Base-by-base conservation (phyloP, 129 eudicot genomes). In the Flaveria sonorensis region DNA sequence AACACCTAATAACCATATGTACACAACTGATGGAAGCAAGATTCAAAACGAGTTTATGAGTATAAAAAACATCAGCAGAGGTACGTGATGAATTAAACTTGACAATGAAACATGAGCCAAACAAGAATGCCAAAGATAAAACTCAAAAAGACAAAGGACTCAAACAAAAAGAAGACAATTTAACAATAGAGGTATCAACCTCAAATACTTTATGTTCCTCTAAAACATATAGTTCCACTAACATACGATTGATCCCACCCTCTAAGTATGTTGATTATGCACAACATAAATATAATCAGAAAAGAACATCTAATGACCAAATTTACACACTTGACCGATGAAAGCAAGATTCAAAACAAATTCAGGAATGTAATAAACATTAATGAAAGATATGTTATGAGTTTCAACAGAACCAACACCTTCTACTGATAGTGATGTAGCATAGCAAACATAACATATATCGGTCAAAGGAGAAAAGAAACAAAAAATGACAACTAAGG, bases 121-220 rank as follows among this genome's bases (percentile, higher is more conserved):
- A 62, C 68, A 23, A 62, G 40, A 62, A 62, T 62, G 43, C 40
- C 42, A 62, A 62, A 21, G 43, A 62, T 62, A 62, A 26, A 62
- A 24, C 11, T 51, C 7, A 63, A 43, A 43, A 30, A 12, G 69
- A 63, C 46, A 26, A 65, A 36, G 0, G 24, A 65, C 36, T 65
- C 15, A 36, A 32, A 32, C n/a, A 10, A 65, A 36, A 36, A 16
- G 23, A 66, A 2, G 59, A 16, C 8, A 52, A 52, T 1, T 16
- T 18, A 14, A 51, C 57, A 14, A 4, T 14, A 51, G 39, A 32
- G 6, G 39, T 32, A 51, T 21, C 8, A 51, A 51, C 57, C 15
- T 51, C 57, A 2, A 3, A 14, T 51, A 3, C 57, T 51, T 14
- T 51, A 5, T 1, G 57, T 51, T 51, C 57, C 39, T 32, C 39